A percentile compares a stretch with the other conserved stretches of the same genome.
These are phyloP conservation scores for Syzygium aromaticum DNA, from an alignment of 345 rosid genomes.

Conservation along the genomic window DNA sequence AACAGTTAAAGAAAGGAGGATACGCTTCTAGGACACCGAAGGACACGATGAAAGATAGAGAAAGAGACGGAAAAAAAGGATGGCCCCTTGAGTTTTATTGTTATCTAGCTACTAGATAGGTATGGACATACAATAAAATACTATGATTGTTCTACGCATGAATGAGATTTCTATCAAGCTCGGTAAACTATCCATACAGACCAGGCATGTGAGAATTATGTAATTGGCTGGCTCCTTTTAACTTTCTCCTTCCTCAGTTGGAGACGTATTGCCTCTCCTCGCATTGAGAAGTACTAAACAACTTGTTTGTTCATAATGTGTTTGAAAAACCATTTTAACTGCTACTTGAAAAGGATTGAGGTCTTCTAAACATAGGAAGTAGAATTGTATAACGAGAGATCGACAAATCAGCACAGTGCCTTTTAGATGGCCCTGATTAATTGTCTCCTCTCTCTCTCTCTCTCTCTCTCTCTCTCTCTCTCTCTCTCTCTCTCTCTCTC, in stretches of 20 bases:
- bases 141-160: neutral
- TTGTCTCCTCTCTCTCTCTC: neutral
- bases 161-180: neutral
- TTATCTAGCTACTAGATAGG: neutral
- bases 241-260: neutral
- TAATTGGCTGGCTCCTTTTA: neutral
- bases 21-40: neutral
- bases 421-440: neutral
- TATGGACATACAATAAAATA: neutral
- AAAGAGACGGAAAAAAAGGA: neutral
- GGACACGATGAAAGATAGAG: neutral
- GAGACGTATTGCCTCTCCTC: neutral
- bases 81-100: neutral
- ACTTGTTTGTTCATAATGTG: neutral
- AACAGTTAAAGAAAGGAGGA: neutral
- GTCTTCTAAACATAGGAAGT: neutral
- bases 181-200: neutral
- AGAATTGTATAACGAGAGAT: neutral
- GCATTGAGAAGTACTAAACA: neutral
- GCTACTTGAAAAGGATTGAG: neutral
- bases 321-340: neutral
- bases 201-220: neutral
- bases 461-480: too few relatives aligned
- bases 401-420: neutral
- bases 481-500: too few relatives aligned